Evolutionary conservation across 2,329 filamentous ascomycete genomes (phyloP), one percentile per base, ranked within the genome.

Genomic region (Cercospora citrullina): DNA sequence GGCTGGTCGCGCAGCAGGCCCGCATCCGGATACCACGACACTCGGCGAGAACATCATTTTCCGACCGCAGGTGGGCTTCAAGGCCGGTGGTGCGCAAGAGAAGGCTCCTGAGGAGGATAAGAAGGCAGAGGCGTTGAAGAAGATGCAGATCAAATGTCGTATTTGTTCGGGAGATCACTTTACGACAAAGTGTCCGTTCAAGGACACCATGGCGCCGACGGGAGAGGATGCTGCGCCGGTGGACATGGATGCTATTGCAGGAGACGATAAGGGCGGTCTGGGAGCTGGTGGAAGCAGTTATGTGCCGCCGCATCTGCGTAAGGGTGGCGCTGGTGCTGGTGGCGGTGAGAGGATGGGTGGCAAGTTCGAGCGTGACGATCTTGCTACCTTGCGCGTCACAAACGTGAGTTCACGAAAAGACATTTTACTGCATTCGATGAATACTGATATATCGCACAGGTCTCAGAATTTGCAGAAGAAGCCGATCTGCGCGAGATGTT

Each of bases 71-170:
- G 87, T 92, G 76, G 97, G 96, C 86, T 99, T 93, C 94, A 94
- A 94, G 85, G 89, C 91, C 78, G 92, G 92, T 74, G 90, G 91
- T 79, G 92, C 92, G 83, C 91, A 91, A 80, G 91, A 94, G 76
- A 83, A 83, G 80, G 77, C 72, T 83, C 88, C 89, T 76, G 83
- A 87, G 77, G 91, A 92, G 81, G 89, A 90, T 76, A 88, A 91
- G 78, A 86, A 89, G 81, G 87, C 88, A 79, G 85, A 87, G 71
- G 84, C 86, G 77, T 87, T 98, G 78, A 96, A 95, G 88, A 94
- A 97, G 85, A 97, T 97, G 89, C 96, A 97, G 86, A 96, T 99
- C 86, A 98, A 98, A 88, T 99, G 95, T 84, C 91, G 95, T 87
- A 98, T 99, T 80, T 99, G 95, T 85, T 92, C 90, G 80, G 95